These are phyloP conservation scores for Ogataea hybrid DNA, from an alignment of 1,139 yeast species.

Conservation along the genomic window DNA sequence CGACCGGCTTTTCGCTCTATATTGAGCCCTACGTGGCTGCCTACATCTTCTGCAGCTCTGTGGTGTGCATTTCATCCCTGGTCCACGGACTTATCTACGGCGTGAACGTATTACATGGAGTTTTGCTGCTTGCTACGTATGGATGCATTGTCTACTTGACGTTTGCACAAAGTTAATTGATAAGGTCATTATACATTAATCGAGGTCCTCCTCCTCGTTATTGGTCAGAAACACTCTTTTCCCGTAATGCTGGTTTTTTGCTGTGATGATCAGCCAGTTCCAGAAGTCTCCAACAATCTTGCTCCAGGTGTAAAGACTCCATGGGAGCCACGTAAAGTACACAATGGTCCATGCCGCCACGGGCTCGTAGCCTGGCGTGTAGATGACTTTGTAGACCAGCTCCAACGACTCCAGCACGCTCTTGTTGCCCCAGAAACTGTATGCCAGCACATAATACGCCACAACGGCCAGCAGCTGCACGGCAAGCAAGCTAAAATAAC, in stretches of 20 bases:
- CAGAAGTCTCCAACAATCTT: conserved; percentile 41
- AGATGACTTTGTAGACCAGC: not conserved
- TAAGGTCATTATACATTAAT: conserved; percentile 1
- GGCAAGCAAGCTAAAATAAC: not conserved
- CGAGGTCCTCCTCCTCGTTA: conserved; percentile 33
- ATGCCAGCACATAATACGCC: not conserved
- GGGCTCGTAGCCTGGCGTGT: not conserved
- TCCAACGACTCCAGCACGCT: not conserved
- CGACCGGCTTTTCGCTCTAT: conserved; percentile 15
- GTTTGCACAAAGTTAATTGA: conserved; percentile 11
- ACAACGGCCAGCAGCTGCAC: not conserved
- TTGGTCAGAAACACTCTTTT: conserved; percentile 63
- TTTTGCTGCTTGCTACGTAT: conserved; percentile 10
- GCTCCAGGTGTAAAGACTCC: conserved; percentile 56
- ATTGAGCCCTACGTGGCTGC: conserved; percentile 18
- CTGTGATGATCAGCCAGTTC: conserved; percentile 37
- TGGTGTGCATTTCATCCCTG: conserved; percentile 8
- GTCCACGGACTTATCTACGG: conserved; percentile 13
- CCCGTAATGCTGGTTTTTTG: conserved; percentile 60
- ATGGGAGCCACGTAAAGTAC: conserved; percentile 21
- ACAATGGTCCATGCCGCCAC: not conserved
- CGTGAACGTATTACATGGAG: conserved; percentile 13
- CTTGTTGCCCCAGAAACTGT: not conserved
- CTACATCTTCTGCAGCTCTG: conserved; percentile 12
- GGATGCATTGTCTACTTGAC: conserved; percentile 15